Evolutionary conservation across 192 early-diverging fungal genomes (phyloP), one percentile per base, ranked within the genome.

Genomic region (Anaeromyces robustus): DNA sequence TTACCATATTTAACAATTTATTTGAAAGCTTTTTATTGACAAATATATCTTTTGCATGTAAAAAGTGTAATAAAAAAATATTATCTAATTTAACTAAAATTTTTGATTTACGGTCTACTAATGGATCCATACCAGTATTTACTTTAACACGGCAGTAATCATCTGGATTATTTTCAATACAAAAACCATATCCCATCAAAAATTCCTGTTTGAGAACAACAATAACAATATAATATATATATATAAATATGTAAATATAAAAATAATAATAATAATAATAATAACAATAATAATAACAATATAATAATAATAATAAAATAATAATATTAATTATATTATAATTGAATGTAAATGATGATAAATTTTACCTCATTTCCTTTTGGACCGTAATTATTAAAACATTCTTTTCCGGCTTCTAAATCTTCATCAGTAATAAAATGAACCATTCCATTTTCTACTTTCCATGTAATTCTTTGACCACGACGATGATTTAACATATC

Each of bases 301-400:
- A 26, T 39, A 29, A 18, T 19, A 37, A 80, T 41, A 79, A 26
- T n/a, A 41, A 41, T 41, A 78, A 77, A 30, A 29, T 43, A 80
- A 19, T 43, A 30, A 78, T 43, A 30, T 30, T 2, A 39, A n/a
- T 30, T 39, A 13, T 0, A 68, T 30, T 52, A 52, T 28, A 3
- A 34, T 17, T 28, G n/a, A 19, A 29, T 12, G 39, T 29, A 79
- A 11, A 77, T 77, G n/a, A n/a, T n/a, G n/a, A n/a, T n/a, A n/a
- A n/a, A 80, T 86, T 89, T 85, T 84, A 92, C 92, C 87, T 93
- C 92, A 81, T 93, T 93, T 11, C 90, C 89, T 85, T 93, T 93
- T 37, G 91, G 86, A 16, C 92, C 92, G 83, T 93, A 93, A 78
- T 92, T 92, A 84, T 92, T 92, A 77, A 85, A 87, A 77, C 92